phyloP scores from a whole-genome alignment of 352 stramenopile species.

The Thraustochytrium striatum region DNA sequence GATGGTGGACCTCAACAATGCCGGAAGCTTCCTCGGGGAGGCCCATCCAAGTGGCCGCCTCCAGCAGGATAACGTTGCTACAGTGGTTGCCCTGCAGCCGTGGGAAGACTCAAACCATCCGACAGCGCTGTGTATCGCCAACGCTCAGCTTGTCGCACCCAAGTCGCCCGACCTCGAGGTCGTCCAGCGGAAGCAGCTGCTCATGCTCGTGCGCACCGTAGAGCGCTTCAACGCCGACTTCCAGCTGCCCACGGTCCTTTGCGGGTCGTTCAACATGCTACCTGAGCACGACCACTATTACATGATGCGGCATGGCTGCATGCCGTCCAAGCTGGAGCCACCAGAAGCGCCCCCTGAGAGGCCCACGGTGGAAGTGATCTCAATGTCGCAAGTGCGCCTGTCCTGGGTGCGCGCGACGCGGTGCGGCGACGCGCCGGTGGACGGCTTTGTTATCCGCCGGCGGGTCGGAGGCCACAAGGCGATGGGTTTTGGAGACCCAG shows the following conservation, averaged over 20 bases:
- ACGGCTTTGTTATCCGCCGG: conserved; percentile 48
- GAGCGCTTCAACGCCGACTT: conserved; percentile 73
- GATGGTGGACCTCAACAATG: conserved; percentile 63
- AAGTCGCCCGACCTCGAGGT: conserved; percentile 60
- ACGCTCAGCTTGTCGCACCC: conserved; percentile 55
- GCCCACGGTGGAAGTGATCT: conserved; percentile 56
- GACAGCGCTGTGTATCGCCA: conserved; percentile 64
- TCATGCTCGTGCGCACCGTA: conserved; percentile 65
- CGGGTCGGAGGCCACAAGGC: conserved; percentile 48
- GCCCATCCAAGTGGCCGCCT: neutral
- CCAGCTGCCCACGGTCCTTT: conserved; percentile 71
- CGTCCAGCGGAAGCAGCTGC: conserved; percentile 66
- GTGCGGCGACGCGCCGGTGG: conserved; percentile 40
- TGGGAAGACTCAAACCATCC: conserved; percentile 68
- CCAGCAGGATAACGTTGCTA: conserved; percentile 67
- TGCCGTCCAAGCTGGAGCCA: conserved; percentile 58
- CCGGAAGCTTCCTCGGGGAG: conserved; percentile 56
- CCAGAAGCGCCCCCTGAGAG: conserved; percentile 56
- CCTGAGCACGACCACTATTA: conserved; percentile 75
- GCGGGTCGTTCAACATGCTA: conserved; percentile 71
- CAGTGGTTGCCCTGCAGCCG: conserved; percentile 70
- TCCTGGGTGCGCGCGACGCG: conserved; percentile 54
- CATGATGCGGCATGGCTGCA: conserved; percentile 63
- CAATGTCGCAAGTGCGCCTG: conserved; percentile 60
- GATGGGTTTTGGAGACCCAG: conserved; percentile 30